A percentile compares a stretch with the other conserved stretches of the same genome.
Evolutionary conservation across 768 basidiomycete genomes (phyloP).

Genomic region (Kwoniella pini): DNA sequence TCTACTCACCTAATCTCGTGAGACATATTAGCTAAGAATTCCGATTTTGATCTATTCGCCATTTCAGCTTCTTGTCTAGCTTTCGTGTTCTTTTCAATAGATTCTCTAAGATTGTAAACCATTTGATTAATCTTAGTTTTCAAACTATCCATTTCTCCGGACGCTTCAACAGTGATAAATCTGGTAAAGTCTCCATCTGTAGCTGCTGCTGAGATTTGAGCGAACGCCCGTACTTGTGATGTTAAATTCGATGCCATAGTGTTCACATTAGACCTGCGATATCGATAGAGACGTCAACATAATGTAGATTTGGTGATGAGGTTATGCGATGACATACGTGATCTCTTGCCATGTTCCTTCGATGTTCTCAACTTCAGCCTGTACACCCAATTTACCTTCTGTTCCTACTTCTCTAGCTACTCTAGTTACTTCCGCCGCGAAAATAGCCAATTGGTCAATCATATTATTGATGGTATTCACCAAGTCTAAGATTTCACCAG

Average conservation of each 20-base stretch:
- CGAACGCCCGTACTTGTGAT: constrained; percentile 82
- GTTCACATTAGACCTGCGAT: constrained; percentile 89
- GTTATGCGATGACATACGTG: constrained; percentile 64
- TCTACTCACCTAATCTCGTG: constrained; percentile 90
- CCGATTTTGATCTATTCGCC: constrained; percentile 95
- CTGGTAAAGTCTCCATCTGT: constrained; percentile 98
- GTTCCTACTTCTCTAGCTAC: constrained; percentile 97
- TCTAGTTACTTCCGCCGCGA: constrained; percentile 82
- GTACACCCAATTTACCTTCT: constrained; percentile 96
- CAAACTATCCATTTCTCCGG: constrained; percentile 98
- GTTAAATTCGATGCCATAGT: constrained; percentile 69
- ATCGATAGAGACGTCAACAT: not conserved
- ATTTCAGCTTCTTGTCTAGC: constrained; percentile 95
- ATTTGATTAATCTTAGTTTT: constrained; percentile 87
- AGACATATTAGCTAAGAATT: constrained; percentile 98
- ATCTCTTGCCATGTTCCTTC: constrained; percentile 99
- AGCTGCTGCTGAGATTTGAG: constrained; percentile 96
- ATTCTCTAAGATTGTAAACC: constrained; percentile 95
- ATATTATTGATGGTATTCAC: constrained; percentile 92
- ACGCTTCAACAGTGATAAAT: constrained; percentile 98
- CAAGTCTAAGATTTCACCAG: constrained; percentile 92
- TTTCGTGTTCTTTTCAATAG: constrained; percentile 97
- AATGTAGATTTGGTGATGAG: not conserved
- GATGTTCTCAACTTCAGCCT: constrained; percentile 93
- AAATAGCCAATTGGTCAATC: constrained; percentile 60